Evolutionary conservation across 106 monocot species (phyloP).

Genomic region (Dendrobium catenatum): DNA sequence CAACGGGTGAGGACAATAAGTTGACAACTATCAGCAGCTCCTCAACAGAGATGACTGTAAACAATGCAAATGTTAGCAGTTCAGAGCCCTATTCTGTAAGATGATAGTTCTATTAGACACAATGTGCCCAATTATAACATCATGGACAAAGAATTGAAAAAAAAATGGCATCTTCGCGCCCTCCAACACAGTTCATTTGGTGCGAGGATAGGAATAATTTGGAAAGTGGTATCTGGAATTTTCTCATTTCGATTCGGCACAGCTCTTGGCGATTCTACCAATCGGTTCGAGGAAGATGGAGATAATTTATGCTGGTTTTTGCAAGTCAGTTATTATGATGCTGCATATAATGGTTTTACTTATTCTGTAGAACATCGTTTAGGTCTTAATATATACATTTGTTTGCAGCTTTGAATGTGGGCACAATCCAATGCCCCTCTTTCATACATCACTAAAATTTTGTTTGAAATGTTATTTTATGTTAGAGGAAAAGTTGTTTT

Average conservation of each 20-base stretch:
- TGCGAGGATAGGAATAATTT: neutral
- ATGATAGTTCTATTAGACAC: slow-evolving; percentile 7
- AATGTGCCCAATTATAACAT: neutral
- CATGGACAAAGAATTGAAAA: neutral
- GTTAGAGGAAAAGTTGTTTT: neutral
- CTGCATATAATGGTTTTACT: neutral
- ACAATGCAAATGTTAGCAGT: slow-evolving; percentile 8
- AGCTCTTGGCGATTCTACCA: neutral
- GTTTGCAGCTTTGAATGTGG: slow-evolving; percentile 2
- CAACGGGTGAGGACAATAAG: slow-evolving; percentile 7
- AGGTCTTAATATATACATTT: neutral
- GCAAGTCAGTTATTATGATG: neutral
- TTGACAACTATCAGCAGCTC: slow-evolving; percentile 11
- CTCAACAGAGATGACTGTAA: slow-evolving; percentile 8
- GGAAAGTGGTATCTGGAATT: neutral
- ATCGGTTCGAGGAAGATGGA: neutral
- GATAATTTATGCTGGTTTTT: neutral
- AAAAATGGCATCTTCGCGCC: neutral
- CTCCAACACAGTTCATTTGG: neutral
- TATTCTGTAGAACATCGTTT: neutral
- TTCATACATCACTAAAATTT: neutral
- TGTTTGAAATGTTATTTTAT: neutral
- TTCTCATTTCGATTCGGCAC: neutral
- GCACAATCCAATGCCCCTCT: neutral
- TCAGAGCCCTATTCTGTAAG: slow-evolving; percentile 34